Evolutionary conservation across 2,329 filamentous ascomycete species (phyloP).

Genomic region (Apiospora arundinis): DNA sequence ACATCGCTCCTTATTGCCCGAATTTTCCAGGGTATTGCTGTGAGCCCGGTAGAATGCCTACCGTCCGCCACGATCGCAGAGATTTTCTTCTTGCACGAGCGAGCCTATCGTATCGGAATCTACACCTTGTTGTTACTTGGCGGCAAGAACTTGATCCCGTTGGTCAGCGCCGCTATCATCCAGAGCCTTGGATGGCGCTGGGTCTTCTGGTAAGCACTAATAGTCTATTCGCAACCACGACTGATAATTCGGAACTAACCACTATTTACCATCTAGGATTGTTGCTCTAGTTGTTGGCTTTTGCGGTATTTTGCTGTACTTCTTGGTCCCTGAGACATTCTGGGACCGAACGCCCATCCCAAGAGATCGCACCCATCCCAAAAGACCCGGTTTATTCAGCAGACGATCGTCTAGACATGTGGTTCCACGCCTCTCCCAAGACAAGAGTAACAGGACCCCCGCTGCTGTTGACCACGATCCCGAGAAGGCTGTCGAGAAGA

Average conservation of each 20-base stretch:
- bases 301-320: constrained; percentile 74
- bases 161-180: constrained; percentile 87
- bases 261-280: constrained; percentile 59
- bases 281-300: constrained; percentile 81
- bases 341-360: constrained; percentile 82
- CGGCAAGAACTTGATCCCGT: constrained; percentile 87
- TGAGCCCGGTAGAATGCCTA: constrained; percentile 90
- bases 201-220: constrained; percentile 75
- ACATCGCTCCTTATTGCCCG: constrained; percentile 79
- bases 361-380: constrained; percentile 44
- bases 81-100: constrained; percentile 94
- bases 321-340: constrained; percentile 94
- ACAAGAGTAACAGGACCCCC: not conserved
- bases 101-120: constrained; percentile 90
- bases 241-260: not conserved
- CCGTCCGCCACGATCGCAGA: constrained; percentile 94
- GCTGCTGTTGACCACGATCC: not conserved
- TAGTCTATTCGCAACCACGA: not conserved
- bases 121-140: constrained; percentile 89
- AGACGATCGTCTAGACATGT: constrained; percentile 49
- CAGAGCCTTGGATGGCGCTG: constrained; percentile 82
- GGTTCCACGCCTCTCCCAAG: not conserved
- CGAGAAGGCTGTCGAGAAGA: constrained; percentile 23
- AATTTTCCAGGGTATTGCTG: constrained; percentile 85
- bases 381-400: constrained; percentile 53